These are phyloP conservation scores for Rhynchosporium graminicola DNA, from an alignment of 2,329 filamentous ascomycete species.

Conservation along the genomic window DNA sequence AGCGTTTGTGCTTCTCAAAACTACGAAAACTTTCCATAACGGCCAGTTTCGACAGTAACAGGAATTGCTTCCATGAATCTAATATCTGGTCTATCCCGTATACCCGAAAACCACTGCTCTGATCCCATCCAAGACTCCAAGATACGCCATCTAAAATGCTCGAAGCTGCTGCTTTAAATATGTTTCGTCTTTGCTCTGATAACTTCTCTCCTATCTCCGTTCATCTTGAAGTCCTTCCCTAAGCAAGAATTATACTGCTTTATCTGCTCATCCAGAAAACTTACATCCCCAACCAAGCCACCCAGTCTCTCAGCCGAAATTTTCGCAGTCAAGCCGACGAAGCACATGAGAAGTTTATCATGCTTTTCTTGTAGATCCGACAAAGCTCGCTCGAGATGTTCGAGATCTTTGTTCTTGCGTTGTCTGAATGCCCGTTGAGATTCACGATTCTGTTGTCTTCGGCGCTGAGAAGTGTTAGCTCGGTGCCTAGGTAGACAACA, in stretches of 20 bases:
- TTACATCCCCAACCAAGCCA: slow-evolving; percentile 1
- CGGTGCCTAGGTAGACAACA: no score
- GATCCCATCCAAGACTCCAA: not conserved
- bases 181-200: not conserved
- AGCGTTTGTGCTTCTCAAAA: no score
- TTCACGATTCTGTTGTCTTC: slow-evolving; percentile 11
- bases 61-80: not conserved
- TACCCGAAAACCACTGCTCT: not conserved
- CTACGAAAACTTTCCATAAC: no score
- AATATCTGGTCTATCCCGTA: not conserved
- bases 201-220: slow-evolving; percentile 7
- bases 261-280: slow-evolving; percentile 11
- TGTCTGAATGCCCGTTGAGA: slow-evolving; percentile 8
- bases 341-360: slow-evolving; percentile 10
- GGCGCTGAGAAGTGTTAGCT: slow-evolving; percentile 4
- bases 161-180: not conserved
- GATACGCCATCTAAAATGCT: not conserved
- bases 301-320: slow-evolving; percentile 7
- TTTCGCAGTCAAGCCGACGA: slow-evolving; percentile 8
- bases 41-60: no score
- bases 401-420: slow-evolving; percentile 2
- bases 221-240: slow-evolving; percentile 14
- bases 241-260: slow-evolving; percentile 12
- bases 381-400: slow-evolving; percentile 1
- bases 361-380: slow-evolving; percentile 6